Base-by-base conservation (phyloP, 2,329 filamentous ascomycete genomes). In the Bipolaris gigantea region DNA sequence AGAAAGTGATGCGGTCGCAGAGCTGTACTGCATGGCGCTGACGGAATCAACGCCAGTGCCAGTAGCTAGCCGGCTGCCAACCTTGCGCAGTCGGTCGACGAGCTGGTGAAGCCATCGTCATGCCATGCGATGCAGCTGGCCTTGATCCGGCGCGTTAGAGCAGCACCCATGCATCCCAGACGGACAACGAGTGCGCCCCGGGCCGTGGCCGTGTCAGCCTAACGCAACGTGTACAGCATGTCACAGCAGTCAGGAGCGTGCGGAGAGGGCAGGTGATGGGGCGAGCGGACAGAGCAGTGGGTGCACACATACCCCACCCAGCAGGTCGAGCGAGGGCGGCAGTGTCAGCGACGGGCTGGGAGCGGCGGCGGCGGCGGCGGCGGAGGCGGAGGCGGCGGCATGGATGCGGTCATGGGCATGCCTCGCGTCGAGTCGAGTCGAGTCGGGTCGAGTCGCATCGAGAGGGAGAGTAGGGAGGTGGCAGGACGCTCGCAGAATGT, bases 191-290 rank as follows among this genome's bases (percentile, higher is more conserved):
- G 51, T 54, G 52, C 61, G 65, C 63, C 69, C 66, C 62, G 65
- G 68, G 65, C 62, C 65, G 70, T 69, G 69, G 64, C 71, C 69
- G 70, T 72, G 67, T 70, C 50, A 48, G 50, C 50, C 57, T 60
- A 60, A 60, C 63, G 69, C 69, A 65, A 65, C 56, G 57, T 66
- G 61, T 56, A 50, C 51, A 55, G 55, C 41, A 55, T 62, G 65
- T 69, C 65, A 70, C 65, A 57, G 60, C 61, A 59, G 63, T 44
- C 52, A 60, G 61, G 59, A 58, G 25, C 41, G 33, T 59, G 53
- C 61, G 64, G 54, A 49, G 63, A 62, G 66, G 56, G 55, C 55
- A 65, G 57, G 49, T 60, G 51, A 59, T 64, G 56, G 63, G 55
- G 55, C 48, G 36, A 57, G 59, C 42, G 48, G 34, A 38, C 52